These are phyloP conservation scores for Taiozyma sp. DNA, from an alignment of 1,139 yeast genomes.

Conservation along the genomic window DNA sequence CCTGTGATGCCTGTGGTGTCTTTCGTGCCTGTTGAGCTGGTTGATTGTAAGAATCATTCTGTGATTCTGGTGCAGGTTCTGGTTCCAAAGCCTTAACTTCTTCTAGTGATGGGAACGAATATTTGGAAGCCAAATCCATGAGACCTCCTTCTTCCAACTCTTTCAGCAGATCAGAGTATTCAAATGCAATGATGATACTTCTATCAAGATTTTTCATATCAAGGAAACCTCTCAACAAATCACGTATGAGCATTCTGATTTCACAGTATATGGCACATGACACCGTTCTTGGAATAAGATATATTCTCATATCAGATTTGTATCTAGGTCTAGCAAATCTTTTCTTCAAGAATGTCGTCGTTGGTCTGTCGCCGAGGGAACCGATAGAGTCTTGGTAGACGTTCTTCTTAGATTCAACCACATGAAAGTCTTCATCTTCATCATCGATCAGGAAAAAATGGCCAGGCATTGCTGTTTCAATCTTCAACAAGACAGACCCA, in stretches of 20 bases:
- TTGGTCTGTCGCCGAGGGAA: slow-evolving; percentile 36
- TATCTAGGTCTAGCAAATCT: slow-evolving; percentile 40
- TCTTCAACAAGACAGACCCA: slow-evolving; percentile 45
- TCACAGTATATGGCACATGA: slow-evolving; percentile 44
- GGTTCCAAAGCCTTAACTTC: slow-evolving; percentile 4
- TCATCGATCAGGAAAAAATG: slow-evolving; percentile 45
- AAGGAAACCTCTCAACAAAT: slow-evolving; percentile 44
- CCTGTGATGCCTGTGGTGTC: background rate
- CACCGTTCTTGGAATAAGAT: slow-evolving; percentile 31
- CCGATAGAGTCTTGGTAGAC: slow-evolving; percentile 31
- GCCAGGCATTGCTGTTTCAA: slow-evolving; percentile 54
- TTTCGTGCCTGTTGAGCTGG: too few species aligned
- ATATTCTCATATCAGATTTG: slow-evolving; percentile 40
- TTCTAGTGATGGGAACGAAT: slow-evolving; percentile 11
- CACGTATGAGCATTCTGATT: slow-evolving; percentile 47
- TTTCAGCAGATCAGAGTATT: slow-evolving; percentile 18
- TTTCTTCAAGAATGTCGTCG: slow-evolving; percentile 39
- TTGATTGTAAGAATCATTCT: background rate
- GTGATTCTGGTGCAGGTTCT: background rate
- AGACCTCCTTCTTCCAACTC: slow-evolving; percentile 15
- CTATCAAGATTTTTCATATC: slow-evolving; percentile 28
- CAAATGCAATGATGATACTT: slow-evolving; percentile 29
- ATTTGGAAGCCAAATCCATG: slow-evolving; percentile 7
- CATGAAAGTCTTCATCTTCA: slow-evolving; percentile 29
- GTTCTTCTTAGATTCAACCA: slow-evolving; percentile 19